Evolutionary conservation across 2,329 filamentous ascomycete genomes (phyloP).

Genomic region (Cordyceps cateniannulata): DNA sequence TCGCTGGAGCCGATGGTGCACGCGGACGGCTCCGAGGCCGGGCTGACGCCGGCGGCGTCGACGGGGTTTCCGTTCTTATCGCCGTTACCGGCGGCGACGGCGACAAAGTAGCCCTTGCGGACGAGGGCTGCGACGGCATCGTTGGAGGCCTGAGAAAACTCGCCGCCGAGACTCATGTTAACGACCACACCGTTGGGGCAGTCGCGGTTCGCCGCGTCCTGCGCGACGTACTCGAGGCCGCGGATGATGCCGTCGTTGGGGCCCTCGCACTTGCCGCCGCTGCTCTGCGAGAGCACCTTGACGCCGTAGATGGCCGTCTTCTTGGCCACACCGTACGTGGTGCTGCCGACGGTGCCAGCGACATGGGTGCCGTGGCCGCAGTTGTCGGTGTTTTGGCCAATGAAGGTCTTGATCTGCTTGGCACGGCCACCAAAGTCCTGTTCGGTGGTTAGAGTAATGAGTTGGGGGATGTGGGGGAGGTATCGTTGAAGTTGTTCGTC

Average conservation of each 20-base stretch:
- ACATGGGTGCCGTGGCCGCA: conserved; percentile 32
- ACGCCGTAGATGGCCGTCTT: conserved; percentile 31
- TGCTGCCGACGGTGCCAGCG: conserved; percentile 18
- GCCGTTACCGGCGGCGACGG: conserved; percentile 17
- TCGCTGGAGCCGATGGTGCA: conserved; percentile 22
- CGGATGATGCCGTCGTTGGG: conserved; percentile 19
- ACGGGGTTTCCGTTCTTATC: neutral
- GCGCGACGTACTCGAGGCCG: conserved; percentile 25
- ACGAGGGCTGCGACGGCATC: conserved; percentile 30
- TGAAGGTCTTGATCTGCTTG: conserved; percentile 12
- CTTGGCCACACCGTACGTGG: conserved; percentile 28
- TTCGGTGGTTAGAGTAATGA: neutral
- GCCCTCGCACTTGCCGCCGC: conserved; percentile 7
- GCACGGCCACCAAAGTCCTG: conserved; percentile 21
- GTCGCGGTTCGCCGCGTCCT: conserved; percentile 21
- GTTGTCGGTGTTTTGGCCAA: conserved; percentile 14
- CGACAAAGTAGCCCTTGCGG: conserved; percentile 15
- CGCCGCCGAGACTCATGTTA: conserved; percentile 33
- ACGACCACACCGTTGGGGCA: conserved; percentile 30
- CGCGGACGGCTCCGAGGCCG: conserved; percentile 16
- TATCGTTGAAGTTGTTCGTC: too few species aligned
- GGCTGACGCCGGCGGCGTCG: conserved; percentile 14
- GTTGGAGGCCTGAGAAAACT: conserved; percentile 15
- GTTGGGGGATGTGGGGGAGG: too few species aligned
- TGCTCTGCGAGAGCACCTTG: conserved; percentile 29